Percentiles rank a stretch among this genome's conserved stretches.
These are phyloP conservation scores for Diaporthe velutina DNA, from an alignment of 2,329 filamentous ascomycete species.

Conservation along the genomic window DNA sequence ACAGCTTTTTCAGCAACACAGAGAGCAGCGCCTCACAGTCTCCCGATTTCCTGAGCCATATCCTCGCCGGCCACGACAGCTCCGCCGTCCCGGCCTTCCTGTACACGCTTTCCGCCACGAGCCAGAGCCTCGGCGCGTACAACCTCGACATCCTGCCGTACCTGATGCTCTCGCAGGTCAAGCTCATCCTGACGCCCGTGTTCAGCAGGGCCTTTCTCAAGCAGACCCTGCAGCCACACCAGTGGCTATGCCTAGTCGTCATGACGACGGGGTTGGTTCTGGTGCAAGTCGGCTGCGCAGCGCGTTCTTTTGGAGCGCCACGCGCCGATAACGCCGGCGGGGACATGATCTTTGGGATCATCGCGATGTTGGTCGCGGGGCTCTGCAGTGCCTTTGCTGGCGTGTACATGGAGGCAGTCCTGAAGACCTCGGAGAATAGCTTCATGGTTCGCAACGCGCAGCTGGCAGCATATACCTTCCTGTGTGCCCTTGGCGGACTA, in stretches of 20 bases:
- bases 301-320: neutral
- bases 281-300: neutral
- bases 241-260: slow-evolving; percentile 10
- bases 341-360: neutral
- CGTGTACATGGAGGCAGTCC: neutral
- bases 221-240: slow-evolving; percentile 1
- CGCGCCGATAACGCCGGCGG: neutral
- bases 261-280: neutral
- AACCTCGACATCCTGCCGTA: slow-evolving; percentile 4
- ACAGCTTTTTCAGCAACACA: neutral
- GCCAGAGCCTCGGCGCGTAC: slow-evolving; percentile 4
- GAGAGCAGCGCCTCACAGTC: neutral
- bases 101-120: neutral
- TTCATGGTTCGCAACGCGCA: slow-evolving; percentile 17
- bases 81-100: neutral
- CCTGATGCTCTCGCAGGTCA: slow-evolving; percentile 20
- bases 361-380: neutral
- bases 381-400: neutral
- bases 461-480: neutral
- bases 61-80: neutral
- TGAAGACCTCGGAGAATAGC: neutral
- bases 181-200: slow-evolving; percentile 6
- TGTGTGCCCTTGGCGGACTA: neutral
- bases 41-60: neutral
- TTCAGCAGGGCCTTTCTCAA: neutral